Evolutionary conservation across 345 rosid genomes (phyloP), one percentile per base, ranked within the genome.

Genomic region (Streptanthus diversifolius): DNA sequence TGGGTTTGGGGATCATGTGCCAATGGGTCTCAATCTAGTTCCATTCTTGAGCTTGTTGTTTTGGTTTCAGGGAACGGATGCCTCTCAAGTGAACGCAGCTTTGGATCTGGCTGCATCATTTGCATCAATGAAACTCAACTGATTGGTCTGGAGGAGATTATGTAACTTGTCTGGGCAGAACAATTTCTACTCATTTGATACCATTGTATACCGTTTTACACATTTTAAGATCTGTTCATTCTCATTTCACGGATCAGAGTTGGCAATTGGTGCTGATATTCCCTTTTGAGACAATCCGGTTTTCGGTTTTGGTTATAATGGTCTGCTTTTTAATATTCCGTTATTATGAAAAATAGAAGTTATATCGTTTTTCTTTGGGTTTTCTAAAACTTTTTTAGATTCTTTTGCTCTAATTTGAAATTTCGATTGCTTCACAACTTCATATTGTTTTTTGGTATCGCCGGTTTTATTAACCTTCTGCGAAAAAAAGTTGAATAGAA

Each of bases 1-100:
- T 24, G 17, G 56, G 18, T 47, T 18, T 47, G 17, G 25, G n/a
- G 32, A 51, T 51, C 55, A 24, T 51, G 57, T 52, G 19, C 58
- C 13, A 52, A 13, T 53, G 11, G 53, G 21, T 48, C 27, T 49
- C 29, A 19, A 22, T 45, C 12, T 45, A 5, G 24, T 45, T 18
- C 3, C 32, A 17, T 30, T 53, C 11, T 56, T 36, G n/a, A 33
- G 22, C 14, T 45, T 69, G 39, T 52, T 72, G 39, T 70, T 25
- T 44, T 55, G 9, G 37, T 75, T 70, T 54, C 82, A 91, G 99
- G 98, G 98, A 77, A 88, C 95, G 13, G 92, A 91, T 77, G 96
- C 90, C 9, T 78, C 85, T 1, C 86, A 84, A 19, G 68, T 95
- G 40, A 82, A 79, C 5, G 85, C 77, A 54, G 96, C 96, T 63